These are phyloP conservation scores for Starmerella bombi DNA, from an alignment of 805 yeast species.

Conservation along the genomic window DNA sequence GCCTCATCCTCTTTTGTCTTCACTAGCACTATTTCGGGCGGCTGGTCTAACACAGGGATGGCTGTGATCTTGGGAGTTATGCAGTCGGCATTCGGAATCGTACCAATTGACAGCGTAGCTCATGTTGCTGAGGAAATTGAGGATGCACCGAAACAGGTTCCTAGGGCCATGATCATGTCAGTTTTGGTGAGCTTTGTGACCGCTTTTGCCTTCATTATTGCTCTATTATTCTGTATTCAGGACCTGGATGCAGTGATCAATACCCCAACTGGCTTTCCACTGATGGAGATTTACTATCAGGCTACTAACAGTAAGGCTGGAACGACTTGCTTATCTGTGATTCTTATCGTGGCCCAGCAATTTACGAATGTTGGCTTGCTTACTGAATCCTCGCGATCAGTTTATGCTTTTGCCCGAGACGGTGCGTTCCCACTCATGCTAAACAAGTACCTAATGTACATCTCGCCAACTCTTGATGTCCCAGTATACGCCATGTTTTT, in stretches of 20 bases:
- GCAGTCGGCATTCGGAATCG: conserved; percentile 58
- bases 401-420: conserved; percentile 60
- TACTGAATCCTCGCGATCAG: conserved; percentile 55
- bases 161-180: conserved; percentile 48
- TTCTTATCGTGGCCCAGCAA: conserved; percentile 41
- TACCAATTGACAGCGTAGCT: conserved; percentile 57
- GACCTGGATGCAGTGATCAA: conserved; percentile 38
- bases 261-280: conserved; percentile 48
- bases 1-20: conserved; percentile 43
- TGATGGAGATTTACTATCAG: conserved; percentile 49
- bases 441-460: conserved; percentile 36
- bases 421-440: conserved; percentile 41
- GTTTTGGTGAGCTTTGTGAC: conserved; percentile 56
- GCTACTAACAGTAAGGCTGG: conserved; percentile 41
- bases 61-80: conserved; percentile 59
- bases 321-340: conserved; percentile 35
- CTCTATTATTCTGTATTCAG: conserved; percentile 40
- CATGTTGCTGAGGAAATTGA: conserved; percentile 57
- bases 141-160: conserved; percentile 46
- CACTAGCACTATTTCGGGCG: conserved; percentile 39
- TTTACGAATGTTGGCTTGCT: conserved; percentile 49
- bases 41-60: conserved; percentile 48
- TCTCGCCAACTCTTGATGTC: conserved; percentile 37
- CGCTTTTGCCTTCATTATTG: conserved; percentile 25
- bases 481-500: conserved; percentile 49